Base-by-base conservation (phyloP, 306 rosid genomes). In the Dryas alaskensis region DNA sequence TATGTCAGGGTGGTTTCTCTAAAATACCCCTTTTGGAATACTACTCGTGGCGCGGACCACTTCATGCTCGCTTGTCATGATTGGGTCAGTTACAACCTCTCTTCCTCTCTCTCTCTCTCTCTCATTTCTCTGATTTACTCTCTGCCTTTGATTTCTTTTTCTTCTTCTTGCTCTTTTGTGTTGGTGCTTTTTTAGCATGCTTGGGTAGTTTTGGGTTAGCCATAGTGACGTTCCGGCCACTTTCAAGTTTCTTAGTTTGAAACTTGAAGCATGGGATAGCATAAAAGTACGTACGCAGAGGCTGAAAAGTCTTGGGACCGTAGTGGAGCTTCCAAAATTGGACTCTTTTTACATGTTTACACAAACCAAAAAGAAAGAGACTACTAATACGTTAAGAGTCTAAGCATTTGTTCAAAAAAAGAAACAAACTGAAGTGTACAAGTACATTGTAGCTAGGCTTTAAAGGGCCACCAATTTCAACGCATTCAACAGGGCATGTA, bases 51-150 rank as follows among this genome's bases (percentile, higher is more conserved):
- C 71, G 96, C 98, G 11, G 93, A 93, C 85, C 97, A 90, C 82
- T 90, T 93, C 93, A 87, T 93, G 90, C 82, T 93, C 64, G 82
- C 92, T 45, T 90, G 97, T 64, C 98, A 90, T 84, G 98, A 93
- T 86, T 93, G 97, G 93, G 98, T 93, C 65, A 77, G 85, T 71
- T 11, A 31, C 37, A 31, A 31, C 50, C 74, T 50, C 65, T 48
- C 51, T 22, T 55, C 31, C 43, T 6, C 47, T 2, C n/a, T n/a
- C 13, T 22, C 31, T 50, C 25, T 6, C 19, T 16, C 17, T 11
- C 19, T 40, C 64, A 22, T 45, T 61, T 53, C 49, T 31, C 60
- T 64, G 10, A 19, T 43, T 70, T 27, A 5, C 46, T 7, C 51
- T 2, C 6, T n/a, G 19, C 39, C 54, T 3, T 51, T 12, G 13